Base-by-base conservation (phyloP, 2,329 filamentous ascomycete genomes). In the Trichoderma semiorbis region DNA sequence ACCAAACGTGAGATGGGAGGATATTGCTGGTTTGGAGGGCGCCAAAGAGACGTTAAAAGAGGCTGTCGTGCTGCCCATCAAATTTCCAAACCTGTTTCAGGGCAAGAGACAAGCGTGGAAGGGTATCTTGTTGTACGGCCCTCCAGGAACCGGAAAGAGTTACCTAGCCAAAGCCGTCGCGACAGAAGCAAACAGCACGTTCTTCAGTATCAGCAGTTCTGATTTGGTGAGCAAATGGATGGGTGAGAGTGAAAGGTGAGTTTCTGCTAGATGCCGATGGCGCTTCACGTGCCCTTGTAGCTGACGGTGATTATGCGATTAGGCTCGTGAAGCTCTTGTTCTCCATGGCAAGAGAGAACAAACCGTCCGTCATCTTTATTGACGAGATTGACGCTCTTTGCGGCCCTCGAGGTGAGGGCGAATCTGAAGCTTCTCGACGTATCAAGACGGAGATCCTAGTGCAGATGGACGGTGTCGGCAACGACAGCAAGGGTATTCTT, bases 171-270 rank as follows among this genome's bases (percentile, higher is more conserved):
- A 98, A 83, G 96, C 96, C 3, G 95, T 99, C 65, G 96, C 96
- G 68, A 99, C 96, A 21, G 96, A 99, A 83, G 96, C 96, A 72
- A 98, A 99, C 83, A 98, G 95, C 83, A 98, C 96, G 4, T 99
- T 99, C 81, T 99, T 99, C 88, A 98, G 94, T 79, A 95, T 99
- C 75, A 97, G 93, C 83, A 97, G 93, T 86, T 97, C 94, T 79
- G 96, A 99, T 81, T 82, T 99, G 82, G 96, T 99, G 73, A 97
- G 94, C 81, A 99, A 99, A 81, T 99, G 96, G 96, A 99, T 99
- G 96, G 96, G 96, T 85, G 96, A 99, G 83, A 97, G 93, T 86
- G 96, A 99, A 89, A 90, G 94, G 93, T 97, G 84, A 73, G 79
- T 36, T 8, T 63, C 21, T 24, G 14, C 39, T 61, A 18, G 18